Conservation (phyloP, 2,329 filamentous ascomycete species). For the Neoarthrinium moseri region DNA sequence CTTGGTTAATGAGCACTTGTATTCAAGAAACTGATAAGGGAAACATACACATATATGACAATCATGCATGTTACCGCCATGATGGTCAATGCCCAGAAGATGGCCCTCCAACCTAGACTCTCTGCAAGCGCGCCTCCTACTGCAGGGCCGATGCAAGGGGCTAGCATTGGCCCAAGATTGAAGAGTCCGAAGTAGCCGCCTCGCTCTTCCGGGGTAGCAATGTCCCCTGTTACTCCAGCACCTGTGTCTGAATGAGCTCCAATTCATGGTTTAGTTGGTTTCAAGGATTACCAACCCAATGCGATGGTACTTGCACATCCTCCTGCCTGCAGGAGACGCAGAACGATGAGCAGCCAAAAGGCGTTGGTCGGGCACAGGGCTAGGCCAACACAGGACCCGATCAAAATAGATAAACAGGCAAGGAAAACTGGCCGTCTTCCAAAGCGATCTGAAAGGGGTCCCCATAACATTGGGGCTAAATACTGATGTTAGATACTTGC, state of each 20-base stretch:
- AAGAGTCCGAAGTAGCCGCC: constrained; percentile 32
- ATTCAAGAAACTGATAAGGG: constrained; percentile 14
- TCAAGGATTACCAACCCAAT: constrained; percentile 15
- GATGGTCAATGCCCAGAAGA: constrained; percentile 36
- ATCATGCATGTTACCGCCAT: constrained; percentile 40
- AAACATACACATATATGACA: constrained; percentile 23
- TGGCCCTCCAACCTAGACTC: constrained; percentile 51
- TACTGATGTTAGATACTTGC: not conserved
- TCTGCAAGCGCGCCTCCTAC: constrained; percentile 55
- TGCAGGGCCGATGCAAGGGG: constrained; percentile 56
- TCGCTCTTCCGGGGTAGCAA: constrained; percentile 28
- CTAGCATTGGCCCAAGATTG: constrained; percentile 42
- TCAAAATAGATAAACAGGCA: constrained; percentile 26
- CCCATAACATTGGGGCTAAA: constrained; percentile 31
- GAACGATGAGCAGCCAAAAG: constrained; percentile 30
- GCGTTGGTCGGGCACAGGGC: constrained; percentile 28
- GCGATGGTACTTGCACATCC: constrained; percentile 34
- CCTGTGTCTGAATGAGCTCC: not conserved
- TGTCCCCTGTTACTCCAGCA: constrained; percentile 30
- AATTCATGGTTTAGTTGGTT: not conserved
- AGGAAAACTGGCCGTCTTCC: constrained; percentile 29
- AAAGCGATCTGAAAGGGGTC: constrained; percentile 30
- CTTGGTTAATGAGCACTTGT: not conserved
- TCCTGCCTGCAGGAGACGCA: constrained; percentile 28
- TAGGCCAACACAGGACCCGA: constrained; percentile 30